phyloP scores from a whole-genome alignment of 73 alveolate species.

The Symbiodinium natans region DNA sequence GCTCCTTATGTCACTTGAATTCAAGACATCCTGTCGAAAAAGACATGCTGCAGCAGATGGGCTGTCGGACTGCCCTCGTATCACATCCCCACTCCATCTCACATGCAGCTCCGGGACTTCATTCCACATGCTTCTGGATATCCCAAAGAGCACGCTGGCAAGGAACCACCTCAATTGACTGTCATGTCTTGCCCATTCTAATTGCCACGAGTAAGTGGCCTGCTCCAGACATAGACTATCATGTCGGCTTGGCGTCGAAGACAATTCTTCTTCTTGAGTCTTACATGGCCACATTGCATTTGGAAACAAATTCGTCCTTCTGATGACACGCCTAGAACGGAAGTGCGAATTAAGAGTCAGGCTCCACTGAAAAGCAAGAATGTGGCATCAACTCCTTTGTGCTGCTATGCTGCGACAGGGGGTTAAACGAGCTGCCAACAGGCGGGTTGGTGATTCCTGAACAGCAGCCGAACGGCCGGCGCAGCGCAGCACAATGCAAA shows the following conservation, averaged over 20 bases:
- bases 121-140: constrained; percentile 85
- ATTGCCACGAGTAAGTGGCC: too few relatives aligned
- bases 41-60: too few relatives aligned
- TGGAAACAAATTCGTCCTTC: too few relatives aligned
- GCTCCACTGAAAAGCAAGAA: too few relatives aligned
- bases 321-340: too few relatives aligned
- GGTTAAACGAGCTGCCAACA: constrained; percentile 47
- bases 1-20: constrained; percentile 29
- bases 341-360: too few relatives aligned
- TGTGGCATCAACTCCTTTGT: too few relatives aligned
- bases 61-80: too few relatives aligned
- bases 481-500: neutral
- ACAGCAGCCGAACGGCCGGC: too few relatives aligned
- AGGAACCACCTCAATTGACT: constrained; percentile 33
- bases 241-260: neutral
- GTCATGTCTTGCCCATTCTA: neutral
- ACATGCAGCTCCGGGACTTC: neutral
- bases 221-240: too few relatives aligned
- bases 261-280: neutral
- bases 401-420: constrained; percentile 53
- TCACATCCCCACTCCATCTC: neutral
- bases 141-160: constrained; percentile 55
- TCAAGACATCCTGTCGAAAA: too few relatives aligned
- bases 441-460: constrained; percentile 70
- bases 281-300: neutral